Evolutionary conservation across 2,329 filamentous ascomycete species (phyloP).

Genomic region (Zymoseptoria pseudotritici): DNA sequence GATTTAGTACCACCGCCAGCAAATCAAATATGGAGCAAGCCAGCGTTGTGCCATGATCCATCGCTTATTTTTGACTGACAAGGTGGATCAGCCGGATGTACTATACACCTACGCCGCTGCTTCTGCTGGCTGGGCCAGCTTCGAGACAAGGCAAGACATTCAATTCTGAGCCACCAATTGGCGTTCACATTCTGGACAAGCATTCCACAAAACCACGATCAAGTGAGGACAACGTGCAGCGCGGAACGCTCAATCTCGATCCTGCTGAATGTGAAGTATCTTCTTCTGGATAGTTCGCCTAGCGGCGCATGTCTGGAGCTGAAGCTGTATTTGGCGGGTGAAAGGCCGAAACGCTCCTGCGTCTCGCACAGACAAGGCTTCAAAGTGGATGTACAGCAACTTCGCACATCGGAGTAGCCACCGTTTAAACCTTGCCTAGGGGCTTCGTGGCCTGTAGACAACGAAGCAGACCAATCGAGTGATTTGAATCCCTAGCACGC

Average conservation of each 20-base stretch:
- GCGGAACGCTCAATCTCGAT: background rate
- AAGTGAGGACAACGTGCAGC: too few relatives aligned
- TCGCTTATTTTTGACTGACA: slow-evolving; percentile 5
- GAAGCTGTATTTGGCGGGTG: background rate
- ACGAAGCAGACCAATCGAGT: too few relatives aligned
- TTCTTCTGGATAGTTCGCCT: background rate
- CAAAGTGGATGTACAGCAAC: background rate
- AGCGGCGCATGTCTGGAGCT: background rate
- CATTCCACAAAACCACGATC: background rate
- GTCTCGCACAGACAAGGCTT: background rate
- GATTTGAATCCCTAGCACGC: too few relatives aligned
- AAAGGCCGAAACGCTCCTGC: background rate
- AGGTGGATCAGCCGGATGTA: background rate
- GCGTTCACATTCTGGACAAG: background rate
- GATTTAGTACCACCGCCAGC: slow-evolving; percentile 15
- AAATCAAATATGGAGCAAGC: slow-evolving; percentile 7
- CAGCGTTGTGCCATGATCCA: slow-evolving; percentile 5
- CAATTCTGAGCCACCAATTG: background rate
- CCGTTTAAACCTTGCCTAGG: too few relatives aligned
- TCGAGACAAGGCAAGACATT: background rate
- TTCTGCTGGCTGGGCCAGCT: background rate
- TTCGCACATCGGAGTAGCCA: too few relatives aligned
- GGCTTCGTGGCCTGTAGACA: too few relatives aligned
- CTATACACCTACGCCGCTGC: background rate
- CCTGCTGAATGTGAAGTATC: background rate